A percentile compares a stretch with the other conserved stretches of the same genome.
Conservation (phyloP, 768 basidiomycete species). For the Lentinus brumalis region DNA sequence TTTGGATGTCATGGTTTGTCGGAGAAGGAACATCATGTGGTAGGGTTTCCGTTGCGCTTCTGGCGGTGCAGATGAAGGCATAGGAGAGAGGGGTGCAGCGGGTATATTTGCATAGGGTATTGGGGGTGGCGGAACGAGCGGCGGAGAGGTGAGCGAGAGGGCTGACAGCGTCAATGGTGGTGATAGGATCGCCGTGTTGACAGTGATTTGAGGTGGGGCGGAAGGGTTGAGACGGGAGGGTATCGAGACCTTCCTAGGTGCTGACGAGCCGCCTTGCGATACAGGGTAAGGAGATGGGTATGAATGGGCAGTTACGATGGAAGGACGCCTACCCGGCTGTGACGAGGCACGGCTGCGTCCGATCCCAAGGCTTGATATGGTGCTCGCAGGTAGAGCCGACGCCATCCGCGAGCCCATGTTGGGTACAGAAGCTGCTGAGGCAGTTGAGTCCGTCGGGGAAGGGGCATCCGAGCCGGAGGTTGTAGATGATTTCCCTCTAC, state of each 20-base stretch:
- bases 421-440: slow-evolving; percentile 37
- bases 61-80: slow-evolving; percentile 70
- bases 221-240: slow-evolving; percentile 60
- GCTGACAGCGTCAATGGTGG: slow-evolving; percentile 36
- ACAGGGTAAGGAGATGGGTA: slow-evolving; percentile 51
- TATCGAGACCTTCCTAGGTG: slow-evolving; percentile 61
- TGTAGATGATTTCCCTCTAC: slow-evolving; percentile 63
- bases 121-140: slow-evolving; percentile 49
- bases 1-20: slow-evolving; percentile 74
- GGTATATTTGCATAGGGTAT: slow-evolving; percentile 59
- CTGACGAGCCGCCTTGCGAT: slow-evolving; percentile 42
- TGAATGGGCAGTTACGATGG: slow-evolving; percentile 55
- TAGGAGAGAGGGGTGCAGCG: slow-evolving; percentile 75
- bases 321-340: slow-evolving; percentile 75
- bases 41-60: slow-evolving; percentile 85
- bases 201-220: slow-evolving; percentile 46
- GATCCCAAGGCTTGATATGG: slow-evolving; percentile 38
- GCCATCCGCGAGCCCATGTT: slow-evolving; percentile 31
- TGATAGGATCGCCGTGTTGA: slow-evolving; percentile 54
- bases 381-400: slow-evolving; percentile 44
- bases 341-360: slow-evolving; percentile 68
- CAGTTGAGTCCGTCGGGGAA: slow-evolving; percentile 41
- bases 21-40: slow-evolving; percentile 83
- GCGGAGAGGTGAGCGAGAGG: slow-evolving; percentile 28
- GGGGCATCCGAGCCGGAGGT: slow-evolving; percentile 28